Base-by-base conservation (phyloP, 495 filamentous ascomycete species). In the Hypoxylon subgilvum region DNA sequence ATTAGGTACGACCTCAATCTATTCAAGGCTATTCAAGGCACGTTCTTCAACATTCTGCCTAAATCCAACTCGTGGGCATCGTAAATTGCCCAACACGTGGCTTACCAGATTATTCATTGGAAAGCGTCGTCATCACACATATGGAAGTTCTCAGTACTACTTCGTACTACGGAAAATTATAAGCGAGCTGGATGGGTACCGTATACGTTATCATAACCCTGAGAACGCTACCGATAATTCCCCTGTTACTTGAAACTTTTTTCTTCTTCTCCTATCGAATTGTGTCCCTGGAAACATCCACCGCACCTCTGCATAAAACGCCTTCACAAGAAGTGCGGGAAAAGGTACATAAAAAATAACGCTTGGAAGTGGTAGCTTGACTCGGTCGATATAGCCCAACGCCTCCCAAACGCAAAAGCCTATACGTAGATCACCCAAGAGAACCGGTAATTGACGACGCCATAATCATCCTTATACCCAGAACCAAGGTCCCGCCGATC, bases 301-400 rank as follows among this genome's bases (percentile, higher is more conserved):
- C 38, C 25, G 19, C 41, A 38, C 16, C 52, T 48, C 25, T 51
- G 28, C 42, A 52, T 56, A 56, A 47, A 21, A 48, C 48, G 28
- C 23, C 58, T 43, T 47, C 54, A 54, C 44, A 51, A 40, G 7
- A 51, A 60, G 31, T 27, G 6, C 23, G n/a, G n/a, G n/a, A 19
- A 18, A 46, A 64, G 39, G 10, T 55, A 60, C 61, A 56, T 60
- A 56, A 39, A 50, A 58, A 32, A 57, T 41, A 48, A 34, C 13
- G 18, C 36, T 51, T 18, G 44, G 13, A 52, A 47, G 12, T 49
- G 23, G 12, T 44, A 46, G 27, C 28, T 51, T 6, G 17, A 6
- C 23, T 18, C 44, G 21, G 36, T 43, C 35, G 18, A 39, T n/a
- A 19, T 5, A 19, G 31, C 48, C 13, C 30, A 32, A 6, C 34